Percentiles rank a stretch among this genome's conserved stretches.
phyloP scores from a whole-genome alignment of 176 grass and related monocot genomes.

The Aegilops speltoides region DNA sequence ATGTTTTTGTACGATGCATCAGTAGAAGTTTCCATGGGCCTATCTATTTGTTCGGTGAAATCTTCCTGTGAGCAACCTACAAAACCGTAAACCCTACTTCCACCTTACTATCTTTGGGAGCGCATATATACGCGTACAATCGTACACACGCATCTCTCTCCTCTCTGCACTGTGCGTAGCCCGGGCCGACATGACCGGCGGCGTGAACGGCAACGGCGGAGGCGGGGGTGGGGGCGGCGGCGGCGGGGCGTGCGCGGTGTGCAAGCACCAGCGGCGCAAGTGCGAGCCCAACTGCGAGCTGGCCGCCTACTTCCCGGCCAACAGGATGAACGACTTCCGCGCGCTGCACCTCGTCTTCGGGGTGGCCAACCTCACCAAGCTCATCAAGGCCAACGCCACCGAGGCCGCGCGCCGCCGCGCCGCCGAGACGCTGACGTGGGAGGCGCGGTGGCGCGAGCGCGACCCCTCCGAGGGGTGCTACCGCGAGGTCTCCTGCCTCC shows the following conservation, averaged over 20 bases:
- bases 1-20: background rate
- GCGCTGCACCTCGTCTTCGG: slow-evolving; percentile 80
- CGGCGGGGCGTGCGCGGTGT: slow-evolving; percentile 70
- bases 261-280: slow-evolving; percentile 84
- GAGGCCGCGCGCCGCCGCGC: slow-evolving; percentile 48
- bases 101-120: slow-evolving; percentile 70
- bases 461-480: slow-evolving; percentile 72
- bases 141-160: slow-evolving; percentile 23
- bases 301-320: slow-evolving; percentile 67
- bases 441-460: slow-evolving; percentile 71
- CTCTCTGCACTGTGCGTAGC: background rate
- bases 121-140: slow-evolving; percentile 29
- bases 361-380: slow-evolving; percentile 70
- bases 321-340: slow-evolving; percentile 71
- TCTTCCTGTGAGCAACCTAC: slow-evolving; percentile 78
- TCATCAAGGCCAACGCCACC: slow-evolving; percentile 80
- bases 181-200: slow-evolving; percentile 41
- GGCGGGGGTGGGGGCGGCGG: slow-evolving; percentile 31
- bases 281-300: slow-evolving; percentile 82
- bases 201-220: slow-evolving; percentile 18
- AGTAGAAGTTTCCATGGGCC: slow-evolving; percentile 37
- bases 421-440: slow-evolving; percentile 73
- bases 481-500: slow-evolving; percentile 61
- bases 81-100: slow-evolving; percentile 55
- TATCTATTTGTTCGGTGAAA: slow-evolving; percentile 21